Evolutionary conservation across 225 moss, liverwort and hornwort genomes (phyloP), one percentile per base, ranked within the genome.

Genomic region (Polytrichum formosum): DNA sequence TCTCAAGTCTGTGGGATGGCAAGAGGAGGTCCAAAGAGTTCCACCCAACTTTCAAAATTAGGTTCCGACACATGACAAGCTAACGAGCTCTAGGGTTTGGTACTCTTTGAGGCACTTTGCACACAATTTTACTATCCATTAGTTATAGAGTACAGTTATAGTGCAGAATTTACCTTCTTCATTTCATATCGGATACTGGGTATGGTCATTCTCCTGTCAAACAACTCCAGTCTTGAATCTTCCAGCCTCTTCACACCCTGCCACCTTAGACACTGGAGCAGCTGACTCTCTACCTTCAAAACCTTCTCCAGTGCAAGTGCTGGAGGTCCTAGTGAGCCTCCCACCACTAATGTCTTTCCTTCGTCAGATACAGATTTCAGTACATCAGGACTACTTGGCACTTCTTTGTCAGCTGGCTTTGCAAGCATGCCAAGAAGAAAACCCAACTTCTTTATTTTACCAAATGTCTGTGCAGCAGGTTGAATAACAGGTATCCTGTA

Each of bases 361-460:
- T 83, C 79, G 22, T 75, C 86, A 62, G 67, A 55, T 64, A 69
- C 71, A 63, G 75, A 77, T 53, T 81, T 81, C 68, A 72, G 78
- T 65, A 70, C 23, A 53, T 54, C 33, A 65, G 66, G 73, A 72
- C 37, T 75, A 58, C 73, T 73, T 22, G 69, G 61, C 33, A 76
- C 71, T 56, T 23, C 26, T 17, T 26, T 63, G 7, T 46, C 46
- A 22, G 81, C 67, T 28, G 90, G 85, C 77, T 90, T 94, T 73
- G 92, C 98, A 71, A 98, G 87, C 85, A 98, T 92, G 64, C 82
- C 91, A 75, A 98, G 87, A 26, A 98, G 80, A 72, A 90, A 98
- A 22, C 91, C 94, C 64, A 91, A 69, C 73, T 98, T 98, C 75
- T 94, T 98, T 37, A 94, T 87, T 81, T 94, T 94, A 53, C 85